phyloP scores from a whole-genome alignment of 2,329 filamentous ascomycete genomes.

The Cladosporium sphaerospermum region DNA sequence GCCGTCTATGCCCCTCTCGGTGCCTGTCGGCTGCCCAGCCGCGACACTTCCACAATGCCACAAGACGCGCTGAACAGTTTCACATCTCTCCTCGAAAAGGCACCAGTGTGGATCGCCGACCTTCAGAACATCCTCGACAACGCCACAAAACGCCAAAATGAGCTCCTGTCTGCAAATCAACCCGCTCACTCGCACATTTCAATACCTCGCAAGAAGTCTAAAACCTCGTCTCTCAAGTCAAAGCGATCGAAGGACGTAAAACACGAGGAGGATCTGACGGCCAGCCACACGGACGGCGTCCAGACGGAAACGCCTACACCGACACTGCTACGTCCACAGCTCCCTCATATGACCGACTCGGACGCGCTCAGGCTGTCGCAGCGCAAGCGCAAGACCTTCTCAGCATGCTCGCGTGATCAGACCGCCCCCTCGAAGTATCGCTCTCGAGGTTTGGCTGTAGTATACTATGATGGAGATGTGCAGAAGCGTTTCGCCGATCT shows the following conservation, averaged over 20 bases:
- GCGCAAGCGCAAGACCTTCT: conserved; percentile 40
- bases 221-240: conserved; percentile 21
- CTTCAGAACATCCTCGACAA: conserved; percentile 24
- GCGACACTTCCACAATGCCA: conserved; percentile 20
- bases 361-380: conserved; percentile 26
- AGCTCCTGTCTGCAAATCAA: conserved; percentile 21
- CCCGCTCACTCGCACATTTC: neutral
- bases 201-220: conserved; percentile 11
- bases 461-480: conserved; percentile 88
- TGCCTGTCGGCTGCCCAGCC: conserved; percentile 5
- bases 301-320: conserved; percentile 4
- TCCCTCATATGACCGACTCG: conserved; percentile 24
- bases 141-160: conserved; percentile 22
- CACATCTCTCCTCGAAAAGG: conserved; percentile 23
- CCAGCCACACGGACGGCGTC: neutral
- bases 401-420: conserved; percentile 33
- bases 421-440: conserved; percentile 53
- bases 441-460: conserved; percentile 68
- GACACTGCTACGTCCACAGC: conserved; percentile 16
- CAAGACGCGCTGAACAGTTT: conserved; percentile 27
- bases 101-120: conserved; percentile 28
- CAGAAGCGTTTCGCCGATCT: conserved; percentile 77
- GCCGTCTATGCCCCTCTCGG: neutral
- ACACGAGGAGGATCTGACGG: neutral
- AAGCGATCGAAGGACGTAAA: conserved; percentile 9